phyloP scores from a whole-genome alignment of 768 basidiomycete genomes.

The Termitomyces sp. region DNA sequence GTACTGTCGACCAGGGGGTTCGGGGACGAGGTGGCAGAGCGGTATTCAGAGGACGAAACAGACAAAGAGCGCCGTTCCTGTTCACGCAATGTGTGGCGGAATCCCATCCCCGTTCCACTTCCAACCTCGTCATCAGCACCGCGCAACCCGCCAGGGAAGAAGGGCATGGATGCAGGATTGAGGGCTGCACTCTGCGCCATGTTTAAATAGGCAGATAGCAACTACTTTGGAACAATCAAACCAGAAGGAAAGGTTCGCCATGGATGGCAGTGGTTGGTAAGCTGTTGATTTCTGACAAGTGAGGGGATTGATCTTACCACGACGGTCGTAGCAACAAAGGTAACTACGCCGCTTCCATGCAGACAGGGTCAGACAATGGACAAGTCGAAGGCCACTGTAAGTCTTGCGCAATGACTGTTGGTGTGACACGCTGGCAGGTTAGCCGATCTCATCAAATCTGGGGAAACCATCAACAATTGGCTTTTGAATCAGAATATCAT shows the following conservation, averaged over 20 bases:
- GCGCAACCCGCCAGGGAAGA: slow-evolving; percentile 71
- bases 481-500: not conserved
- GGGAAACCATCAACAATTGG: not conserved
- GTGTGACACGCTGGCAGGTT: slow-evolving; percentile 11
- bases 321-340: slow-evolving; percentile 15
- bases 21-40: slow-evolving; percentile 66
- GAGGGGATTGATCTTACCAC: slow-evolving; percentile 21
- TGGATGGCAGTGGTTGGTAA: slow-evolving; percentile 29
- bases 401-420: not conserved
- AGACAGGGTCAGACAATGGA: slow-evolving; percentile 15
- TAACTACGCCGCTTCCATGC: slow-evolving; percentile 40
- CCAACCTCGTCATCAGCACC: slow-evolving; percentile 49
- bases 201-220: slow-evolving; percentile 27
- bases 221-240: slow-evolving; percentile 33
- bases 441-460: slow-evolving; percentile 6
- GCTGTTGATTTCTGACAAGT: slow-evolving; percentile 20
- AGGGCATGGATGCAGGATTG: slow-evolving; percentile 80
- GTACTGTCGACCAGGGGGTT: slow-evolving; percentile 44
- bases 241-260: slow-evolving; percentile 23
- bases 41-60: slow-evolving; percentile 57
- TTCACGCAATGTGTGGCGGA: slow-evolving; percentile 39
- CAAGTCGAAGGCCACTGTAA: slow-evolving; percentile 6
- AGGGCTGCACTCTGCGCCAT: slow-evolving; percentile 76
- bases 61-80: slow-evolving; percentile 49
- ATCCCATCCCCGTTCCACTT: slow-evolving; percentile 37